Percentiles rank a stretch among this genome's conserved stretches.
Evolutionary conservation across 176 grass and related monocot genomes (phyloP).

Genomic region (Ensete glaucum): DNA sequence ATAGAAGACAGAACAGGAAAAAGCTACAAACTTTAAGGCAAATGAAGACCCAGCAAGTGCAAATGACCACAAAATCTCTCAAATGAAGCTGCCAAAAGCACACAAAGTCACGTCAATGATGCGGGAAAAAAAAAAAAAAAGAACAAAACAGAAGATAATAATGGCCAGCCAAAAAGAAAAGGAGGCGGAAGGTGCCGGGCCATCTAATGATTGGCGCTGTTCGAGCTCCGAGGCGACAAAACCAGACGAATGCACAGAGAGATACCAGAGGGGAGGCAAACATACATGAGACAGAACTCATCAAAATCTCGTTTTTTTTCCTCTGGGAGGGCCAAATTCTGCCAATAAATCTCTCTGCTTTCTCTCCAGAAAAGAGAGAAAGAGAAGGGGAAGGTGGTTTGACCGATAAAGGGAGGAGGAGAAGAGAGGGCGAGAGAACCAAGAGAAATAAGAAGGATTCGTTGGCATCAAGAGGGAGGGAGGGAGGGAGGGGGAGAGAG

Average conservation of each 20-base stretch:
- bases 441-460: neutral
- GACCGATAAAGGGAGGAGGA: conserved; percentile 25
- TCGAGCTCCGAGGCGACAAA: conserved; percentile 13
- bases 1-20: neutral
- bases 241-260: conserved; percentile 16
- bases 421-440: neutral
- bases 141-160: conserved; percentile 8
- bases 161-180: conserved; percentile 19
- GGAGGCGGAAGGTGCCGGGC: conserved; percentile 1
- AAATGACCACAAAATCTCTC: neutral
- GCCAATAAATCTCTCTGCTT: conserved; percentile 26
- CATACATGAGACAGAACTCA: conserved; percentile 36
- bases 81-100: neutral
- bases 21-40: neutral
- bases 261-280: conserved; percentile 8
- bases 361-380: conserved; percentile 11
- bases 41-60: neutral
- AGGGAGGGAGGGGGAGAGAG: too few species aligned
- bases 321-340: conserved; percentile 21
- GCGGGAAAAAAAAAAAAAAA: conserved; percentile 2
- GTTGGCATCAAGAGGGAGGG: neutral
- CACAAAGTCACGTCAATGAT: neutral
- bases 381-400: conserved; percentile 41
- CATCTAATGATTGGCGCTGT: conserved; percentile 40
- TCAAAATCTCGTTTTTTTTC: neutral